Evolutionary conservation across 148 eudicot genomes (phyloP).

Genomic region (Fagopyrum tataricum): DNA sequence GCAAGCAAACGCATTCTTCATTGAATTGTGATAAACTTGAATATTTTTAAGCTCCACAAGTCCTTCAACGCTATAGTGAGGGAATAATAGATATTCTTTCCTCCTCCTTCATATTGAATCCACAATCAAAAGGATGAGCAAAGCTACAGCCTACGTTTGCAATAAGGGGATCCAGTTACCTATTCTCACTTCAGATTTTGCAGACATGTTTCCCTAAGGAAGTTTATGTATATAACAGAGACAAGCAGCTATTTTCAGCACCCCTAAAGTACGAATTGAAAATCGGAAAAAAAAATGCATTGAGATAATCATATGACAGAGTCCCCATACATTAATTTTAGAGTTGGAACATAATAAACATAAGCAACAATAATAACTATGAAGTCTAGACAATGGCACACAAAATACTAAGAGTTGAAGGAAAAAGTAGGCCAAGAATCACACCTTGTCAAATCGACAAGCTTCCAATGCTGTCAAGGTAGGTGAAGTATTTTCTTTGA

Average conservation of each 20-base stretch:
- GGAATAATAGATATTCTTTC: not conserved
- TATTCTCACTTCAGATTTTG: not conserved
- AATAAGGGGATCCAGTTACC: not conserved
- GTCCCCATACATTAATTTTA: not conserved
- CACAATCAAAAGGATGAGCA: not conserved
- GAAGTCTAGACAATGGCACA: not conserved
- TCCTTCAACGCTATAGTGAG: not conserved
- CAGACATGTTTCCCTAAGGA: not conserved
- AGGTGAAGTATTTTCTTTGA: conserved; percentile 51
- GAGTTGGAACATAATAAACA: not conserved
- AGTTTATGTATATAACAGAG: not conserved
- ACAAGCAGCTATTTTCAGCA: not conserved
- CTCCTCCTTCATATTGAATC: not conserved
- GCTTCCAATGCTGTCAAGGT: conserved; percentile 69
- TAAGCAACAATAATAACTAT: not conserved
- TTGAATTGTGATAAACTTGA: not conserved
- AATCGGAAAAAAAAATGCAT: not conserved
- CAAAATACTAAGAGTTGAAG: not conserved
- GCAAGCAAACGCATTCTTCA: too few species aligned
- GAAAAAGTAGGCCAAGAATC: not conserved
- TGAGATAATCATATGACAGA: not conserved
- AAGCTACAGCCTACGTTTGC: not conserved
- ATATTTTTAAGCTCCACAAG: not conserved
- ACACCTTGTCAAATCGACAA: conserved; percentile 91
- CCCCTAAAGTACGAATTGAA: not conserved